These are phyloP conservation scores for Arthroderma sp. DNA, from an alignment of 2,329 filamentous ascomycete species.

Conservation along the genomic window DNA sequence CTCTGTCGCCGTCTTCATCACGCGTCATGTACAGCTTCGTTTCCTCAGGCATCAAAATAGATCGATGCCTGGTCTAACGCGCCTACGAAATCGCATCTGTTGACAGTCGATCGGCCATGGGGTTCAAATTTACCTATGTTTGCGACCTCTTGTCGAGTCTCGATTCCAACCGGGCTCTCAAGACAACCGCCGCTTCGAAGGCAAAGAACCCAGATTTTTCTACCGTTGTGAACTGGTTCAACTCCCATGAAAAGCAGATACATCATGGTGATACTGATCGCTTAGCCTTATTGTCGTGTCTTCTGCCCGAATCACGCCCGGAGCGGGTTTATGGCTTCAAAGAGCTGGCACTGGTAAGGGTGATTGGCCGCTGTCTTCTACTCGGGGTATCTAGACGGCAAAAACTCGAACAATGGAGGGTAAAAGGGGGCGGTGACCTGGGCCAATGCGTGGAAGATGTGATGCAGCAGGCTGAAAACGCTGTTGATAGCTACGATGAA, in stretches of 20 bases:
- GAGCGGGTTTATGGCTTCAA: conserved; percentile 68
- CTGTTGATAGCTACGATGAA: conserved; percentile 22
- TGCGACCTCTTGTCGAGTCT: conserved; percentile 62
- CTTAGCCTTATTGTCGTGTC: conserved; percentile 56
- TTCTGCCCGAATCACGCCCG: conserved; percentile 62
- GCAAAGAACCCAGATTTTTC: conserved; percentile 25
- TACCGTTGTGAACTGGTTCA: conserved; percentile 56
- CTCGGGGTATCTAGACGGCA: conserved; percentile 49
- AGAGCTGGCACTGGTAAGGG: conserved; percentile 45
- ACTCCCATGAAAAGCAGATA: conserved; percentile 45
- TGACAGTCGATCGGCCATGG: conserved; percentile 18
- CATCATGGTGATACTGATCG: conserved; percentile 44
- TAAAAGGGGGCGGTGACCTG: conserved; percentile 51
- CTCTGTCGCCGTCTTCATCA: too few relatives aligned
- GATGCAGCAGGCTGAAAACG: conserved; percentile 45
- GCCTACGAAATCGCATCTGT: neutral
- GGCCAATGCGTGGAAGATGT: conserved; percentile 57
- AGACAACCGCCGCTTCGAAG: conserved; percentile 19
- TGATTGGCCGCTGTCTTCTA: conserved; percentile 54
- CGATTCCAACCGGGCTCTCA: conserved; percentile 36
- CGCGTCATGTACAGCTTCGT: too few relatives aligned
- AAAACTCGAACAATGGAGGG: conserved; percentile 51
- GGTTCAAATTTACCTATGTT: conserved; percentile 50
- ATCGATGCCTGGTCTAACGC: neutral
- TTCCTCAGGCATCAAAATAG: neutral